Evolutionary conservation across 129 eudicot genomes (phyloP).

Genomic region (Centaurea solstitialis): DNA sequence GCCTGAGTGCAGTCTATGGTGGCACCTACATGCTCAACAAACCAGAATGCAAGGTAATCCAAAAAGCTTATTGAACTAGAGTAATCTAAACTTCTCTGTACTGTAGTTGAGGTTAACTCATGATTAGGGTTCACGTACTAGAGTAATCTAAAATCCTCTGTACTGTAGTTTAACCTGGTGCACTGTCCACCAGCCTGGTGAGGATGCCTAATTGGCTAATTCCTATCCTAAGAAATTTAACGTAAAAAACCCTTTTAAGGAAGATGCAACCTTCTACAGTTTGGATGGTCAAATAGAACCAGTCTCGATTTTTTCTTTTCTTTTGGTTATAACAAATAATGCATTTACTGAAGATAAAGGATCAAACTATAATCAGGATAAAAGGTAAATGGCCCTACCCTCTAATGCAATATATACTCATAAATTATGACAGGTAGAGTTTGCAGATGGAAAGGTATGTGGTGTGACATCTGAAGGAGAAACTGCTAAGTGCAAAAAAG

Average conservation of each 20-base stretch:
- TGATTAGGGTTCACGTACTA: background rate
- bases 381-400: too few species aligned
- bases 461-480: slow-evolving; percentile 79
- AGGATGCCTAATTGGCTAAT: too few species aligned
- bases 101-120: background rate
- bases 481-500: slow-evolving; percentile 75
- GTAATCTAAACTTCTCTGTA: background rate
- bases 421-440: slow-evolving; percentile 49
- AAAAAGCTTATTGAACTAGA: background rate
- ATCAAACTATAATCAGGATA: too few species aligned
- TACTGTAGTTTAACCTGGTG: background rate
- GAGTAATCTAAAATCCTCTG: background rate
- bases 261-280: background rate
- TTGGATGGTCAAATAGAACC: background rate
- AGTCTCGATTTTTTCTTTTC: too few species aligned
- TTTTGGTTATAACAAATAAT: too few species aligned
- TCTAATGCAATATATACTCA: background rate
- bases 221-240: background rate
- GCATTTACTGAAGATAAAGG: too few species aligned
- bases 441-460: slow-evolving; percentile 50
- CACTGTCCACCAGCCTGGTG: too few species aligned
- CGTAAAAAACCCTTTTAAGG: background rate
- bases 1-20: slow-evolving; percentile 75
- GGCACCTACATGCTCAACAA: slow-evolving; percentile 78
- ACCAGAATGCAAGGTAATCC: slow-evolving; percentile 65